These are phyloP conservation scores for Bathelium albidoporum DNA, from an alignment of 495 filamentous ascomycete genomes.

Conservation along the genomic window DNA sequence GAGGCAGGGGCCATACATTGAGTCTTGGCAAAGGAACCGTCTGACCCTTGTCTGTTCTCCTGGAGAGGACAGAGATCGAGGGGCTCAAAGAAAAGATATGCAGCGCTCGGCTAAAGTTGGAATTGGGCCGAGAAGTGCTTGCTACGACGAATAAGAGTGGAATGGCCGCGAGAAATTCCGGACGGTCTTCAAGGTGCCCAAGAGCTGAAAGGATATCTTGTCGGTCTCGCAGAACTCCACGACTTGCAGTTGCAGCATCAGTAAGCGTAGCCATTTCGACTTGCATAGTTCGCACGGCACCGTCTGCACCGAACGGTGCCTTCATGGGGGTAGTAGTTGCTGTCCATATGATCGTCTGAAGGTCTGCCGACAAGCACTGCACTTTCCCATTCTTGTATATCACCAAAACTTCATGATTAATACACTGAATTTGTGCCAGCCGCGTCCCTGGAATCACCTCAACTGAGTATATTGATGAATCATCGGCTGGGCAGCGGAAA, in stretches of 20 bases:
- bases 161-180: constrained; percentile 15
- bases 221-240: constrained; percentile 37
- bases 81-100: neutral
- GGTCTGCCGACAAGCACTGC: constrained; percentile 44
- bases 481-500: neutral
- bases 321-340: constrained; percentile 22
- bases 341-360: constrained; percentile 26
- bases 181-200: constrained; percentile 10
- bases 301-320: constrained; percentile 28
- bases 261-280: constrained; percentile 34
- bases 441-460: neutral
- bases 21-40: neutral
- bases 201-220: constrained; percentile 34
- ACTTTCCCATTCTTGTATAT: constrained; percentile 36
- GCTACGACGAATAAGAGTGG: constrained; percentile 14
- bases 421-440: constrained; percentile 18
- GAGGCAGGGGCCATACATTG: neutral
- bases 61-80: neutral
- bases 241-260: constrained; percentile 31
- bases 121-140: neutral
- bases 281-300: neutral
- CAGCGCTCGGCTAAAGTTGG: neutral
- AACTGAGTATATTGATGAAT: neutral
- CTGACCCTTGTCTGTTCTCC: neutral
- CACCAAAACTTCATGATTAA: constrained; percentile 27